Evolutionary conservation across 169 alveolate species (phyloP), one percentile per base, ranked within the genome.

Genomic region (Plasmodium gonderi): DNA sequence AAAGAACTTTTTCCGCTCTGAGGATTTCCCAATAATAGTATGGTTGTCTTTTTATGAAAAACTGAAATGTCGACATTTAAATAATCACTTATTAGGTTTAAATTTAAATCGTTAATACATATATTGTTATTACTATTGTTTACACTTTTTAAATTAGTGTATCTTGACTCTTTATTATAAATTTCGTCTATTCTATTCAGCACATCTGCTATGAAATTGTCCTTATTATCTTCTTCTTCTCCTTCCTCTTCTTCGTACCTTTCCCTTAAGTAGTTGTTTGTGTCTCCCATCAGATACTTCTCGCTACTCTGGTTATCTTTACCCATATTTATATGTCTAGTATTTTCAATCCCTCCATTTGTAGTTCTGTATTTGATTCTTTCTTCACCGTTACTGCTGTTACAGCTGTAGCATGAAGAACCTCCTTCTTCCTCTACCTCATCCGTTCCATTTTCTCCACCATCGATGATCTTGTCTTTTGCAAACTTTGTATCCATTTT

Each of bases 1-100:
- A 83, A 83, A 60, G 92, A 83, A 23, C 92, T 83, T 44, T 83
- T 83, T 0, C 92, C 92, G 42, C 92, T 83, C 40, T 83, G 82
- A 17, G 92, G 29, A 49, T 69, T 83, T 0, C 92, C 92, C 29
- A 83, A 8, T 12, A 83, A 40, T 0, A 83, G 31, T 20, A 83
- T 36, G 38, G 92, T 83, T 4, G 92, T 83, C 42, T 83, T 83
- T 72, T 83, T 83, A 76, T 74, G 76, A 14, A 83, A 83, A 17
- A 83, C 92, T 4, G 92, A 83, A 20, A 83, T 83, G 65, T 83
- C 92, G 4, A 83, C 92, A 72, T 83, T 83, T 83, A 83, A 14
- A 20, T 83, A 83, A n/a, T 83, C 85, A 33, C 92, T 83, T 83
- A 83, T 83, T 12, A 83, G 20, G 44, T 74, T 83, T 72, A 83